Conservation (phyloP, 129 eudicot genomes). For the Flaveria robusta region DNA sequence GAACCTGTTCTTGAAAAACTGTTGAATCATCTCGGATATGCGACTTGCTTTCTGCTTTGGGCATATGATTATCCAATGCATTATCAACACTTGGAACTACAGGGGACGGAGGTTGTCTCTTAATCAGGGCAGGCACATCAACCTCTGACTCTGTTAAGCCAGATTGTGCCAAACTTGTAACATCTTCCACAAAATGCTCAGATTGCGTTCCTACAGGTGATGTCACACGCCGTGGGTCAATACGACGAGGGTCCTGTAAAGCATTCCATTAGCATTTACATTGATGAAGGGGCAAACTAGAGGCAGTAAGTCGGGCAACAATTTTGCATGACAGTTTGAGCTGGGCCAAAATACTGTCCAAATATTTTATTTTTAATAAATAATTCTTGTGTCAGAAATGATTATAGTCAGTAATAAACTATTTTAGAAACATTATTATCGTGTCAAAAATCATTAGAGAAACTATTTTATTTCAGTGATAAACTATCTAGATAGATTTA, state of each 20-base stretch:
- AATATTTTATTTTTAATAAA: background rate
- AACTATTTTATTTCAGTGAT: background rate
- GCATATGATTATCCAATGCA: slow-evolving; percentile 32
- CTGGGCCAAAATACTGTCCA: background rate
- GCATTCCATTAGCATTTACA: slow-evolving; percentile 7
- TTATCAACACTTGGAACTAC: slow-evolving; percentile 40
- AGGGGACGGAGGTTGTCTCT: slow-evolving; percentile 33
- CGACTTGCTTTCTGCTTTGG: slow-evolving; percentile 45
- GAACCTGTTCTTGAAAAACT: slow-evolving; percentile 41
- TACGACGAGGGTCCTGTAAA: slow-evolving; percentile 95
- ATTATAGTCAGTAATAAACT: no score
- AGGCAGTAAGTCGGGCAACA: background rate
- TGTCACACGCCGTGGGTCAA: slow-evolving; percentile 75
- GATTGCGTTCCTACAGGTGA: slow-evolving; percentile 57
- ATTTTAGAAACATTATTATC: no score
- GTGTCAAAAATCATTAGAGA: background rate
- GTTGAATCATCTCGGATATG: slow-evolving; percentile 26
- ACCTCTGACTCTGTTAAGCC: slow-evolving; percentile 41
- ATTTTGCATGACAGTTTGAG: background rate
- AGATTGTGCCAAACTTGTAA: slow-evolving; percentile 34
- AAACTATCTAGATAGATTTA: background rate
- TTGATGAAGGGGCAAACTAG: slow-evolving; percentile 3
- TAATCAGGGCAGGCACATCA: slow-evolving; percentile 38
- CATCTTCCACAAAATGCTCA: slow-evolving; percentile 51
- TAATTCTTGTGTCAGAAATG: background rate